Evolutionary conservation across 352 stramenopile genomes (phyloP).

Genomic region (Globisporangium emineosum): DNA sequence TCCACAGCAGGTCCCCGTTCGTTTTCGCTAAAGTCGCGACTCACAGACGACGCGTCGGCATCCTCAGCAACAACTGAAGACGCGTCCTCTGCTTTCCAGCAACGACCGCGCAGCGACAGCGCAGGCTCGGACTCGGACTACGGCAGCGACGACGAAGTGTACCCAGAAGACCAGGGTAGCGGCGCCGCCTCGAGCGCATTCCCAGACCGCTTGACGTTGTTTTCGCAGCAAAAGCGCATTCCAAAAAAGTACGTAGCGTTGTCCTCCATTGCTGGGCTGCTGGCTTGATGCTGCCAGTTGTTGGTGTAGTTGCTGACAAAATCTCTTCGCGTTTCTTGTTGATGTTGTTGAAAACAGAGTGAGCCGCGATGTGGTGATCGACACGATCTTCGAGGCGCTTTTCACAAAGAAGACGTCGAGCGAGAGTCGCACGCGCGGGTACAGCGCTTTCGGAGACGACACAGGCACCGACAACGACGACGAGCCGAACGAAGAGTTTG

Average conservation of each 20-base stretch:
- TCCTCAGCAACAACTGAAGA: constrained; percentile 15
- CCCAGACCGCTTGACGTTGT: constrained; percentile 63
- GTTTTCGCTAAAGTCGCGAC: constrained; percentile 33
- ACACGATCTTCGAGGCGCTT: constrained; percentile 76
- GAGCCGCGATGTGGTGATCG: constrained; percentile 76
- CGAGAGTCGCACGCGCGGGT: constrained; percentile 23
- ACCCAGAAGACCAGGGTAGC: constrained; percentile 37
- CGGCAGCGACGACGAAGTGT: constrained; percentile 60
- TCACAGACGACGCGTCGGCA: constrained; percentile 16
- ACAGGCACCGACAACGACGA: constrained; percentile 72
- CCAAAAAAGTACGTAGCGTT: constrained; percentile 49
- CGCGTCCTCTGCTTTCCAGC: constrained; percentile 1
- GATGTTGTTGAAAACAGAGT: constrained; percentile 27
- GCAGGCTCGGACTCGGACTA: constrained; percentile 41
- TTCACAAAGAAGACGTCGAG: constrained; percentile 40
- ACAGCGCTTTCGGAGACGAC: constrained; percentile 72
- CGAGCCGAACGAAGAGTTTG: constrained; percentile 81
- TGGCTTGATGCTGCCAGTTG: not conserved
- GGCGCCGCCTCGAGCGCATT: constrained; percentile 48
- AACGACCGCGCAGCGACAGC: constrained; percentile 45
- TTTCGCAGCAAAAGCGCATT: constrained; percentile 80
- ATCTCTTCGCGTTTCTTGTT: constrained; percentile 1
- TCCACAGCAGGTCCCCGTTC: constrained; percentile 8
- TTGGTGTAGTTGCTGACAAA: not conserved
- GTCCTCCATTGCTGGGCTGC: too few relatives aligned